phyloP scores from a whole-genome alignment of 2,329 filamentous ascomycete species.

The Fusarium papillatum region DNA sequence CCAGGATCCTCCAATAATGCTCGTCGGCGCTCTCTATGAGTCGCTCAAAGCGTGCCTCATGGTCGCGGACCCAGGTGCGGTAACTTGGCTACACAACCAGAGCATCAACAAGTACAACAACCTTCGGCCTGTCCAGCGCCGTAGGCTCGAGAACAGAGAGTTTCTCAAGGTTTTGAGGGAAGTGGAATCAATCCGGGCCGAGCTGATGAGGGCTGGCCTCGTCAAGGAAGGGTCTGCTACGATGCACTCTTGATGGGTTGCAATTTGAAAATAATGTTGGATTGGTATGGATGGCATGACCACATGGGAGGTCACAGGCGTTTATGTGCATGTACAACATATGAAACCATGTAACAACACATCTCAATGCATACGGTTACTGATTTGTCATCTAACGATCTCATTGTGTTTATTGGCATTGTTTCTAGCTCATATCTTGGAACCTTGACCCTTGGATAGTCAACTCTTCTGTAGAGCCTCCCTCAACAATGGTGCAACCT shows the following conservation, averaged over 20 bases:
- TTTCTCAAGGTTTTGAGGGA: conserved; percentile 49
- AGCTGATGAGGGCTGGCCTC: conserved; percentile 10
- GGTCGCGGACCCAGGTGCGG: conserved; percentile 66
- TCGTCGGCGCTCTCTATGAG: conserved; percentile 58
- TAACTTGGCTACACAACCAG: conserved; percentile 44
- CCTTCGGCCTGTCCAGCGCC: conserved; percentile 25
- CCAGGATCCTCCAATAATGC: conserved; percentile 64
- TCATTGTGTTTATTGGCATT: background rate
- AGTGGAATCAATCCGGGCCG: conserved; percentile 43
- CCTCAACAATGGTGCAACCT: conserved; percentile 76
- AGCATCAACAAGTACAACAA: background rate
- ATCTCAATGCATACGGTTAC: conserved; percentile 4
- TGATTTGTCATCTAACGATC: background rate
- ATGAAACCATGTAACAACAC: conserved; percentile 27
- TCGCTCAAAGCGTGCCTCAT: conserved; percentile 67
- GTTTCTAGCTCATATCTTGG: conserved; percentile 21
- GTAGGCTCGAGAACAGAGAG: conserved; percentile 47
- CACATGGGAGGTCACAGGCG: background rate
- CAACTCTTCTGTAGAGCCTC: conserved; percentile 61
- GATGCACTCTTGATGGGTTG: background rate
- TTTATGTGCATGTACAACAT: conserved; percentile 17
- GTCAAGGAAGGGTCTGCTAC: background rate
- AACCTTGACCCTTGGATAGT: conserved; percentile 10
- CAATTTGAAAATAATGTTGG: background rate
- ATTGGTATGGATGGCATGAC: background rate